Evolutionary conservation across 108 stramenopile species (phyloP).

Genomic region (Heterococcus sp.): DNA sequence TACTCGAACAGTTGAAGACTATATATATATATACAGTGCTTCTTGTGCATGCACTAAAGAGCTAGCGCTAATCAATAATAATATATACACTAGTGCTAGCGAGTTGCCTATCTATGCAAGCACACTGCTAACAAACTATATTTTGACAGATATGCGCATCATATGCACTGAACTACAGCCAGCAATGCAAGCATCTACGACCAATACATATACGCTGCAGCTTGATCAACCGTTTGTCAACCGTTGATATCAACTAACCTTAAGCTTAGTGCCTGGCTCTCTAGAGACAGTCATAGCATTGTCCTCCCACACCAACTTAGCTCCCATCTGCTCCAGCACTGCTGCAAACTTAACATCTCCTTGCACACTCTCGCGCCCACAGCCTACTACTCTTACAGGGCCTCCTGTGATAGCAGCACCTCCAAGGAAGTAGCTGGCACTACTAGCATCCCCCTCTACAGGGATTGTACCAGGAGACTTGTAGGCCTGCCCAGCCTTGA

Average conservation of each 20-base stretch:
- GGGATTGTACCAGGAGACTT: conserved; percentile 67
- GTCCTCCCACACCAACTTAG: conserved; percentile 78
- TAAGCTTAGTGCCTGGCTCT: conserved; percentile 67
- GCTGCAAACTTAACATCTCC: conserved; percentile 93
- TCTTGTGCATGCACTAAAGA: too few species aligned
- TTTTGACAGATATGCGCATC: too few species aligned
- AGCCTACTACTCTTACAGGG: conserved; percentile 72
- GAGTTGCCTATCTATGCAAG: too few species aligned
- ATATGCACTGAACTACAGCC: background rate
- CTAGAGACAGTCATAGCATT: conserved; percentile 86
- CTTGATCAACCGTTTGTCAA: too few species aligned
- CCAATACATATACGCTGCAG: background rate
- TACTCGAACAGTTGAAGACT: too few species aligned
- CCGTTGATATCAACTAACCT: too few species aligned
- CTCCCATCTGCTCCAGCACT: conserved; percentile 92
- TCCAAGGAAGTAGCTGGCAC: conserved; percentile 91
- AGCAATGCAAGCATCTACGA: background rate
- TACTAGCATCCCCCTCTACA: conserved; percentile 93
- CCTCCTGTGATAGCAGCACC: conserved; percentile 94
- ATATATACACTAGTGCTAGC: too few species aligned
- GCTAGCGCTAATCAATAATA: too few species aligned
- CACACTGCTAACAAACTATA: too few species aligned
- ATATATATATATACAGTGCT: too few species aligned
- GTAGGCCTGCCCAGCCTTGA: conserved; percentile 67
- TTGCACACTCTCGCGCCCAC: conserved; percentile 50